Evolutionary conservation across 106 monocot genomes (phyloP), one percentile per base, ranked within the genome.

Genomic region (Chionographis japonica): DNA sequence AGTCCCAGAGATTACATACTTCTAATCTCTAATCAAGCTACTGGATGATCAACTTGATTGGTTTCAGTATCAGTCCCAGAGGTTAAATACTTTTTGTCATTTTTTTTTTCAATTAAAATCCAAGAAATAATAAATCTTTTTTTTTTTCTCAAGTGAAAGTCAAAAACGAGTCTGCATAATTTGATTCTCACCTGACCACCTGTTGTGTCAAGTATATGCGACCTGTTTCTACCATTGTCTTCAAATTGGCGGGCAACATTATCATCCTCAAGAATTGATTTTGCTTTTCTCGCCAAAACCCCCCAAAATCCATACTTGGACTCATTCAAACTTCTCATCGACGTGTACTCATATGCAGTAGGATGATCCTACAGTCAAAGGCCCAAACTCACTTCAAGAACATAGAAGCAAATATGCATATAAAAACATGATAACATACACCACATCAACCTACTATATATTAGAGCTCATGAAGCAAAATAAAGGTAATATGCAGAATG

Each of bases 231-330:
- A 50, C 57, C 67, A 60, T 66, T 54, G 5, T 69, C 58, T 74
- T 79, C 79, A 63, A 67, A 59, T 62, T 81, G 61, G 13, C 66
- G 71, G 0, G 76, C 4, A 36, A 18, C 36, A 50, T 64, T 75
- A 62, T 86, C 80, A 63, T 90, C 90, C 13, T 90, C 90, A 66
- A 90, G 77, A 55, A 90, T 79, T 35, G 72, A 12, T 78, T 86
- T 90, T 58, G 90, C 90, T 73, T 90, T 86, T 70, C 74, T 83
- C 66, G 90, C 90, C 68, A 90, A 66, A 66, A 85, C 58, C 0
- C 80, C 86, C 90, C 90, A 90, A 67, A 90, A 90, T 52, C 92
- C 97, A 78, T 84, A 51, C 63, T 78, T 82, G 8, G 82, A 16
- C 51, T 86, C 89, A 35, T 78, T 77, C 58, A 78, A 72, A 66